phyloP scores from a whole-genome alignment of 2,329 filamentous ascomycete genomes.

The Cordyceps militaris region DNA sequence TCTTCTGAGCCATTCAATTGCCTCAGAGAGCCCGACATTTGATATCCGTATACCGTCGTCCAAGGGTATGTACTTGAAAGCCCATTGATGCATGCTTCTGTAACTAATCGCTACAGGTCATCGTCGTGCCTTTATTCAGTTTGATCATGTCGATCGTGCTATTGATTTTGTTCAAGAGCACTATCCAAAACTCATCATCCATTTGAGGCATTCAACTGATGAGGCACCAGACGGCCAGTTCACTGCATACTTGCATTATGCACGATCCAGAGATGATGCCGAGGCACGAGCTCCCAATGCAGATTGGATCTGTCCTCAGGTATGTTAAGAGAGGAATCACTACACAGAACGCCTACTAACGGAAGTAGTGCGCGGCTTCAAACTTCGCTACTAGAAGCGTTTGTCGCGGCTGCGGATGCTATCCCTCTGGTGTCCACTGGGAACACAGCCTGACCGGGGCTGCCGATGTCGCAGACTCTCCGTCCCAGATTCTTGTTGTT shows the following conservation, averaged over 20 bases:
- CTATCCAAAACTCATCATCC: slow-evolving; percentile 33
- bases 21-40: slow-evolving; percentile 30
- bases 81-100: background rate
- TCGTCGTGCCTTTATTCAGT: slow-evolving; percentile 36
- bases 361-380: slow-evolving; percentile 30
- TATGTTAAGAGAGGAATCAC: slow-evolving; percentile 16
- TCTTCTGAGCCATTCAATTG: slow-evolving; percentile 27
- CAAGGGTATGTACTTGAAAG: slow-evolving; percentile 21
- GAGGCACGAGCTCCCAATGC: slow-evolving; percentile 21
- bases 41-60: slow-evolving; percentile 33
- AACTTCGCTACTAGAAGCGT: slow-evolving; percentile 32
- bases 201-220: slow-evolving; percentile 31
- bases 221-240: slow-evolving; percentile 32
- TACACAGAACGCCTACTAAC: slow-evolving; percentile 15
- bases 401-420: slow-evolving; percentile 33
- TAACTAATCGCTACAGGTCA: slow-evolving; percentile 26
- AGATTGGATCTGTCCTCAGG: slow-evolving; percentile 30
- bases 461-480: slow-evolving; percentile 44
- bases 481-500: slow-evolving; percentile 71
- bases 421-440: slow-evolving; percentile 24
- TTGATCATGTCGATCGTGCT: slow-evolving; percentile 33
- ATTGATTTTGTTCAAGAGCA: slow-evolving; percentile 35
- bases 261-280: slow-evolving; percentile 30
- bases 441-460: slow-evolving; percentile 38
- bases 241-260: slow-evolving; percentile 34